Percentiles rank a stretch among this genome's conserved stretches.
Evolutionary conservation across 805 yeast species (phyloP).

Genomic region (Kodamaea neixiangensis): DNA sequence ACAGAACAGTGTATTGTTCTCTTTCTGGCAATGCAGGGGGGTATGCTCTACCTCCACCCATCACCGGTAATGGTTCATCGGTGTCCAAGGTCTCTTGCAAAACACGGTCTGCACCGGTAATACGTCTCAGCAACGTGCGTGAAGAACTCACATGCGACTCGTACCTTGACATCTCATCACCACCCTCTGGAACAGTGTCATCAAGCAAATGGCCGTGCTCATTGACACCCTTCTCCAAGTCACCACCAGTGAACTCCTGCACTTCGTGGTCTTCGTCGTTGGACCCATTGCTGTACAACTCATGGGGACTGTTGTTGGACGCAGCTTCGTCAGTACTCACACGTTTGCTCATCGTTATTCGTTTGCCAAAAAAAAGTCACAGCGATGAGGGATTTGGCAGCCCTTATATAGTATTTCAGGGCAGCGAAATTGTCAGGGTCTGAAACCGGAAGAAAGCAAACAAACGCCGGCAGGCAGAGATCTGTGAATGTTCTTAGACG

Average conservation of each 20-base stretch:
- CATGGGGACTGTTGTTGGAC: not conserved
- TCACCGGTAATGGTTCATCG: slow-evolving; percentile 39
- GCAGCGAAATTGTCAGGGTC: not conserved
- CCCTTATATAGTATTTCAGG: no score
- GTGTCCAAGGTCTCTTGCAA: slow-evolving; percentile 23
- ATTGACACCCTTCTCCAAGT: slow-evolving; percentile 8
- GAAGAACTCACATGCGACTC: slow-evolving; percentile 25
- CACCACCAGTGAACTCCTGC: slow-evolving; percentile 14
- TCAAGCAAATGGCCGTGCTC: slow-evolving; percentile 5
- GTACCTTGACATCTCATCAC: slow-evolving; percentile 25
- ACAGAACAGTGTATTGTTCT: slow-evolving; percentile 63
- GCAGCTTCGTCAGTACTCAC: not conserved
- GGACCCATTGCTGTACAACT: not conserved
- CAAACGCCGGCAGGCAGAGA: not conserved
- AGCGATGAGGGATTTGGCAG: not conserved
- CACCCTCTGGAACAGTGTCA: slow-evolving; percentile 15
- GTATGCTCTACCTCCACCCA: slow-evolving; percentile 68
- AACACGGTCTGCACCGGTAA: slow-evolving; percentile 24
- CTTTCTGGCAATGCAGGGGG: slow-evolving; percentile 63
- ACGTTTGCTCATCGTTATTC: not conserved
- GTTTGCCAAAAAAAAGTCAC: no score
- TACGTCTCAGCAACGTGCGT: slow-evolving; percentile 20
- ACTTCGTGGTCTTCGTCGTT: slow-evolving; percentile 10
- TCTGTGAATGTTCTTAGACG: no score
- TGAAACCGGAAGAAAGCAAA: not conserved